Conservation (phyloP, 2,329 filamentous ascomycete species). For the Diaporthe batatas region DNA sequence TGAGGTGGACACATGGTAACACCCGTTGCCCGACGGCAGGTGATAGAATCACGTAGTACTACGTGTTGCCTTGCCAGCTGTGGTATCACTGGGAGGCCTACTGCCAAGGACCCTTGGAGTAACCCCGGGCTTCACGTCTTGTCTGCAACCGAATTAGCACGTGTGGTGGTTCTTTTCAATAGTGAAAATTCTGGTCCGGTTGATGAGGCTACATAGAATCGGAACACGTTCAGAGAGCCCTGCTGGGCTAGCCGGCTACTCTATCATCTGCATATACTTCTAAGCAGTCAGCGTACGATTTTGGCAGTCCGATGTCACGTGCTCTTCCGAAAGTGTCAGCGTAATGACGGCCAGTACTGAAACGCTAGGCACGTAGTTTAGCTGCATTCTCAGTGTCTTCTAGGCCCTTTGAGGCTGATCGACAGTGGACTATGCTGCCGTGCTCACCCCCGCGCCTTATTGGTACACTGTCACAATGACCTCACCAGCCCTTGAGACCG, state of each 20-base stretch:
- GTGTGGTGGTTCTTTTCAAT: neutral
- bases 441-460: neutral
- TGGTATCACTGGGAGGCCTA: too few relatives aligned
- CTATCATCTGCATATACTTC: neutral
- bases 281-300: neutral
- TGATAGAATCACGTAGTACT: too few relatives aligned
- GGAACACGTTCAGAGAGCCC: neutral
- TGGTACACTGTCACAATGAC: conserved; percentile 35
- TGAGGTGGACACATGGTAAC: too few relatives aligned
- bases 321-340: neutral
- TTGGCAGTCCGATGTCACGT: neutral
- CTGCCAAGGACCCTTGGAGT: too few relatives aligned
- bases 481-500: conserved; percentile 20
- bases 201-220: neutral
- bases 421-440: neutral
- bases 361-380: neutral
- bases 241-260: too few relatives aligned
- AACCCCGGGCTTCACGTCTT: neutral
- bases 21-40: too few relatives aligned
- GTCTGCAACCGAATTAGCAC: neutral
- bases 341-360: neutral
- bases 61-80: too few relatives aligned
- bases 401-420: conserved; percentile 2
- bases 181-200: neutral
- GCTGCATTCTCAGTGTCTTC: neutral